These are phyloP conservation scores for Erythrophleum ivorense DNA, from an alignment of 331 rosid species.

Conservation along the genomic window DNA sequence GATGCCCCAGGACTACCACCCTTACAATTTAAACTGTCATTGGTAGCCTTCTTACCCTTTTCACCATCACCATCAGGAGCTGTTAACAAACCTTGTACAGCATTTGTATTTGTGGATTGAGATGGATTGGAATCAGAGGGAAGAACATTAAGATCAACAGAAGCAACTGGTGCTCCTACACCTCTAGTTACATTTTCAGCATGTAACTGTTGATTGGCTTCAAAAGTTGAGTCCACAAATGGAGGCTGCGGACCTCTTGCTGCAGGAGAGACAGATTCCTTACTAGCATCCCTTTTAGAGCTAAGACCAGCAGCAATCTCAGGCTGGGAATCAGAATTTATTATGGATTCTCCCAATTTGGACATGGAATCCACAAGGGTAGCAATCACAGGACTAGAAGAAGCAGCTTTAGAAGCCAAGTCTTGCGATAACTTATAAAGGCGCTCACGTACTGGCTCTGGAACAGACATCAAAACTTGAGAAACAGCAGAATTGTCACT, in stretches of 20 bases:
- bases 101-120: constrained; percentile 21
- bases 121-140: constrained; percentile 49
- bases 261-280: constrained; percentile 33
- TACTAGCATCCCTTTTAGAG: constrained; percentile 35
- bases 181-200: constrained; percentile 39
- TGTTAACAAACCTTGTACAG: constrained; percentile 34
- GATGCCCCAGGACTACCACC: constrained; percentile 34
- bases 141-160: constrained; percentile 64
- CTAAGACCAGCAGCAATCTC: constrained; percentile 42
- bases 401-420: constrained; percentile 50
- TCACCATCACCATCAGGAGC: constrained; percentile 39
- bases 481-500: constrained; percentile 25
- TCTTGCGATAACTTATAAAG: constrained; percentile 52
- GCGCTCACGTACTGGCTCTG: constrained; percentile 56
- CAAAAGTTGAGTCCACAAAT: constrained; percentile 29
- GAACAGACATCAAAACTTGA: constrained; percentile 55
- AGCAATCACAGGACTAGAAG: constrained; percentile 54
- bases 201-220: constrained; percentile 37
- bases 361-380: constrained; percentile 54
- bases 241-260: constrained; percentile 34
- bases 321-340: constrained; percentile 45
- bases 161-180: constrained; percentile 32
- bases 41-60: constrained; percentile 44
- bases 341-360: constrained; percentile 43
- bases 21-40: constrained; percentile 7